Conservation (phyloP, 73 alveolate genomes). For the Diophrys appendiculata region DNA sequence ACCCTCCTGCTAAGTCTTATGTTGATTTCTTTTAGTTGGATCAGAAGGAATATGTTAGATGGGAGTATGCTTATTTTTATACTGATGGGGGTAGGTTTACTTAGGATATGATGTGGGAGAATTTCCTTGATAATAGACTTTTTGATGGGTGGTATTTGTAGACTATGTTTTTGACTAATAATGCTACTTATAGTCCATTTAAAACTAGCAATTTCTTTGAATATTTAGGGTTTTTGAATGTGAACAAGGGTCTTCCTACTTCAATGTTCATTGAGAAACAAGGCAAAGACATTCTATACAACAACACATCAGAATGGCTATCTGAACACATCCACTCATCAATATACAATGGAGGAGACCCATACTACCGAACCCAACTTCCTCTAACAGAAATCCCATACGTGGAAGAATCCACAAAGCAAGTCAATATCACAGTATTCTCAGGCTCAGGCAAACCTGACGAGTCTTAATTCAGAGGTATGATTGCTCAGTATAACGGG, state of each 20-base stretch:
- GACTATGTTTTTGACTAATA: background rate
- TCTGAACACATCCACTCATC: background rate
- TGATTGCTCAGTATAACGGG: background rate
- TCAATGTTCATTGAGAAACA: background rate
- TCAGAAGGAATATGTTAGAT: background rate
- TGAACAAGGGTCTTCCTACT: background rate
- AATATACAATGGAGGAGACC: background rate
- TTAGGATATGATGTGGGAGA: background rate
- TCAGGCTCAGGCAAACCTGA: background rate
- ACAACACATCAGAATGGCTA: background rate
- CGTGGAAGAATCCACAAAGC: background rate
- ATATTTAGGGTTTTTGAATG: slow-evolving; percentile 5
- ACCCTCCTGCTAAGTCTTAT: background rate
- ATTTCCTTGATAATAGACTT: background rate
- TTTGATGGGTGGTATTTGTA: background rate
- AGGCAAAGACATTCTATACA: background rate
- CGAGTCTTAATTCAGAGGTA: background rate
- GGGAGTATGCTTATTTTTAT: background rate
- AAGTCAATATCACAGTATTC: background rate
- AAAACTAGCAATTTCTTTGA: background rate
- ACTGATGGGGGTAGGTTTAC: background rate
- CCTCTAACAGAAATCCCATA: background rate
- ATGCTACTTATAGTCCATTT: background rate
- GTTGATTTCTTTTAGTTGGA: slow-evolving; percentile 6
- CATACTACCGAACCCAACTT: background rate